Percentiles rank a stretch among this genome's conserved stretches.
These are phyloP conservation scores for Penicillium hesseltinei DNA, from an alignment of 2,329 filamentous ascomycete genomes.

Conservation along the genomic window DNA sequence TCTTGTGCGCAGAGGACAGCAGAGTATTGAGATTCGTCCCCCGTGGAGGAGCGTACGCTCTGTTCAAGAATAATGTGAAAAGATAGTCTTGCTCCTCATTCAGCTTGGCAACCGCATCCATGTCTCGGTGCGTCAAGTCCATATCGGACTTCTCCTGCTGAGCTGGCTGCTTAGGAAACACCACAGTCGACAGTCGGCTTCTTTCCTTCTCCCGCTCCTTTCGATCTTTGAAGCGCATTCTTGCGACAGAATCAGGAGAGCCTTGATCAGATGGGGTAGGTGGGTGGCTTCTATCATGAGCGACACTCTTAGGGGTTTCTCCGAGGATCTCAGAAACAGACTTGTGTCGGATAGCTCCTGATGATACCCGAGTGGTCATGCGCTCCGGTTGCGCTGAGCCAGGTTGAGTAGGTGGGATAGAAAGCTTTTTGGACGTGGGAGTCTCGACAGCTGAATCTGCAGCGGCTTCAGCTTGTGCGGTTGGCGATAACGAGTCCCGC, in stretches of 20 bases:
- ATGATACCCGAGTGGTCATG: slow-evolving; percentile 68
- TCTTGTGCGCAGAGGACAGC: slow-evolving; percentile 81
- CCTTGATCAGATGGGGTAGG: slow-evolving; percentile 24
- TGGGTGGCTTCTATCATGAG: slow-evolving; percentile 36
- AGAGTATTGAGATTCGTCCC: slow-evolving; percentile 64
- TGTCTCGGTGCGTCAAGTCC: slow-evolving; percentile 43
- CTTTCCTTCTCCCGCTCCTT: slow-evolving; percentile 58
- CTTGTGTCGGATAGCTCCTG: slow-evolving; percentile 68
- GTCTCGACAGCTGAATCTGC: slow-evolving; percentile 15
- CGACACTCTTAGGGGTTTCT: slow-evolving; percentile 48
- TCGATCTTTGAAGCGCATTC: slow-evolving; percentile 47
- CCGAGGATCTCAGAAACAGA: slow-evolving; percentile 71
- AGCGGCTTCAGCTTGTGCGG: slow-evolving; percentile 13
- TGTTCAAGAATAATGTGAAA: slow-evolving; percentile 62
- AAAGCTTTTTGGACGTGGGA: slow-evolving; percentile 19
- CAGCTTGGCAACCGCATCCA: slow-evolving; percentile 46
- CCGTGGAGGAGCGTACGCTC: slow-evolving; percentile 55
- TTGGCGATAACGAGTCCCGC: slow-evolving; percentile 17
- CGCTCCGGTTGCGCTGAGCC: slow-evolving; percentile 48
- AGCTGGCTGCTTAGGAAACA: slow-evolving; percentile 68
- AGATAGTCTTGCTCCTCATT: slow-evolving; percentile 59
- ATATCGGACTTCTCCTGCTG: slow-evolving; percentile 49
- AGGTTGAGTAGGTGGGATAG: slow-evolving; percentile 21
- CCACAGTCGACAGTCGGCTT: slow-evolving; percentile 69
- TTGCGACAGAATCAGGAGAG: slow-evolving; percentile 35